A percentile compares a stretch with the other conserved stretches of the same genome.
Conservation (phyloP, 805 yeast species). For the Kazachstania viticola region DNA sequence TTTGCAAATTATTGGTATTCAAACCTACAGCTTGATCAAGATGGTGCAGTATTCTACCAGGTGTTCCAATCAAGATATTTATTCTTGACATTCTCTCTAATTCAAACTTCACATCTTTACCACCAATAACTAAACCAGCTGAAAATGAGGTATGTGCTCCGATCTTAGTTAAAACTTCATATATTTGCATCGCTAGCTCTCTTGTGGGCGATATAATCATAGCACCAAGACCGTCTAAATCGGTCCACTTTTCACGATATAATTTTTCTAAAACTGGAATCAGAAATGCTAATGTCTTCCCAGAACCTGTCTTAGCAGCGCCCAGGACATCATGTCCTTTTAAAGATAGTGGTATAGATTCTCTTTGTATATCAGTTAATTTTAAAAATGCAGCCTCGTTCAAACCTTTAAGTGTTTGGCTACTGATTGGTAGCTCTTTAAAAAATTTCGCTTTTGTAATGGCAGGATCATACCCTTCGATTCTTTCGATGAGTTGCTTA, state of each 20-base stretch:
- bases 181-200: constrained; percentile 82
- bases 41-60: constrained; percentile 83
- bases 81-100: constrained; percentile 66
- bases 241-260: constrained; percentile 62
- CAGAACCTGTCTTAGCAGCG: constrained; percentile 79
- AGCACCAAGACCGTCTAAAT: constrained; percentile 81
- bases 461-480: constrained; percentile 43
- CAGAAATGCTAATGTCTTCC: constrained; percentile 79
- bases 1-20: constrained; percentile 62
- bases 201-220: constrained; percentile 84
- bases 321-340: constrained; percentile 74
- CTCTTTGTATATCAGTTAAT: constrained; percentile 78
- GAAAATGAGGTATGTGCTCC: constrained; percentile 68
- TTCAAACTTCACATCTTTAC: constrained; percentile 76
- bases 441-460: constrained; percentile 38
- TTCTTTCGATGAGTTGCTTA: constrained; percentile 36
- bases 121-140: constrained; percentile 89
- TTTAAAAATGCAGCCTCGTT: constrained; percentile 66
- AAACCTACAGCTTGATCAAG: constrained; percentile 81
- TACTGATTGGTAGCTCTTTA: constrained; percentile 66
- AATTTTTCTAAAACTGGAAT: constrained; percentile 69
- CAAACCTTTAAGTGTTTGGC: constrained; percentile 56
- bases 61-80: constrained; percentile 82
- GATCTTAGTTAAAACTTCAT: constrained; percentile 73
- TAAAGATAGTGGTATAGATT: constrained; percentile 63